Percentiles rank a stretch among this genome's conserved stretches.
These are phyloP conservation scores for Paulownia fortunei DNA, from an alignment of 257 asterid species.

Conservation along the genomic window DNA sequence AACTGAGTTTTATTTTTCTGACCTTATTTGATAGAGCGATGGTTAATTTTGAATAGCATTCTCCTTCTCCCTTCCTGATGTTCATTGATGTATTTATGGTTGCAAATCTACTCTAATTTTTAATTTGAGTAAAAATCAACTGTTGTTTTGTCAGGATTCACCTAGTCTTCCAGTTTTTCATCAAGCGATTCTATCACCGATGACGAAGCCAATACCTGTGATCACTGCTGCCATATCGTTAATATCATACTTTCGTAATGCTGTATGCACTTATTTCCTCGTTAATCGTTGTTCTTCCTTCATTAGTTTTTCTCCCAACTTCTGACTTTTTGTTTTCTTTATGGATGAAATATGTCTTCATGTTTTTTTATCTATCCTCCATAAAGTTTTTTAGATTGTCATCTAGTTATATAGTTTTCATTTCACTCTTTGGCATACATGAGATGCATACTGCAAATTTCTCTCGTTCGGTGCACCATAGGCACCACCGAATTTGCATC, in stretches of 20 bases:
- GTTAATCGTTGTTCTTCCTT: constrained; percentile 12
- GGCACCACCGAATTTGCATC: background rate
- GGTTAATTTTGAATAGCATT: constrained; percentile 2
- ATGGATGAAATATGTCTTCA: constrained; percentile 5
- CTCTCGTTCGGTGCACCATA: background rate
- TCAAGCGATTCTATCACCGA: constrained; percentile 71
- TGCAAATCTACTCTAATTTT: background rate
- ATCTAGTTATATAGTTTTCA: background rate
- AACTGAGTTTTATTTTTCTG: background rate
- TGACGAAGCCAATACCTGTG: constrained; percentile 77
- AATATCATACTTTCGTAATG: constrained; percentile 67
- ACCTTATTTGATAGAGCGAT: background rate
- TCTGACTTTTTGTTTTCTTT: background rate
- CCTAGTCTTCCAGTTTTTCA: constrained; percentile 52
- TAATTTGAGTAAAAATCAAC: constrained; percentile 14
- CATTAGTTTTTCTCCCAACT: background rate
- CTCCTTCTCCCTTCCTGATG: constrained; percentile 5
- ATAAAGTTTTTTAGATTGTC: constrained; percentile 10
- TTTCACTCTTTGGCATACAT: constrained; percentile 11
- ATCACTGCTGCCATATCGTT: constrained; percentile 75
- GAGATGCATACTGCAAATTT: background rate
- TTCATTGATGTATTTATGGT: constrained; percentile 16
- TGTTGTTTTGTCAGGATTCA: constrained; percentile 60
- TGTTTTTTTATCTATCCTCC: constrained; percentile 12
- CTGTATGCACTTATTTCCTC: constrained; percentile 55